These are phyloP conservation scores for Scorias spongiosa DNA, from an alignment of 2,329 filamentous ascomycete species.

Conservation along the genomic window DNA sequence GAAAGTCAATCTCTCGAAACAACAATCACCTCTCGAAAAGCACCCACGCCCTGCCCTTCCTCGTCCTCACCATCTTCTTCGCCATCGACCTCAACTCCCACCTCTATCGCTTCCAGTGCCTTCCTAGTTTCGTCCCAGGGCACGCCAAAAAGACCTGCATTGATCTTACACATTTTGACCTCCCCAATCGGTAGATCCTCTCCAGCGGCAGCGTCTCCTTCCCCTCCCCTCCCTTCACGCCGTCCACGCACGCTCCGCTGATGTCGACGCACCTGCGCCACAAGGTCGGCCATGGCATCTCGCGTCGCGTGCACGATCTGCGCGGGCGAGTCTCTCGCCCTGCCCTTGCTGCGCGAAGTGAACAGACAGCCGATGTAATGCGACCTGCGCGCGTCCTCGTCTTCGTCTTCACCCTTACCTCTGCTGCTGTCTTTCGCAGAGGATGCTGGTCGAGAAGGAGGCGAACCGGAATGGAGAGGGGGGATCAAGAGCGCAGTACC, in stretches of 20 bases:
- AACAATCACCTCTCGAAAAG: neutral
- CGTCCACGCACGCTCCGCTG: constrained; percentile 8
- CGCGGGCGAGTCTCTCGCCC: constrained; percentile 24
- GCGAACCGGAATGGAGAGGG: too few relatives aligned
- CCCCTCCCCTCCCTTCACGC: constrained; percentile 1
- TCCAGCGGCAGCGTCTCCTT: constrained; percentile 3
- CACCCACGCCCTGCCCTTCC: neutral
- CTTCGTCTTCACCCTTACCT: constrained; percentile 3
- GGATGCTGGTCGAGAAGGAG: constrained; percentile 3
- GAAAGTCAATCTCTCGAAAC: neutral
- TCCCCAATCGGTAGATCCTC: constrained; percentile 15
- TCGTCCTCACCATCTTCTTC: neutral
- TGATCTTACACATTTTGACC: constrained; percentile 40
- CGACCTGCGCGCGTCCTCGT: neutral
- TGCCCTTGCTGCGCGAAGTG: constrained; percentile 37
- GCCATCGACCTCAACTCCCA: constrained; percentile 9
- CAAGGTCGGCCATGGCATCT: constrained; percentile 33
- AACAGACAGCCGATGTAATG: constrained; percentile 47
- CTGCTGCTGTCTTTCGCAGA: constrained; percentile 9
- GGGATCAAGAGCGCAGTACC: constrained; percentile 40
- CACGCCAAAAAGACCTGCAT: constrained; percentile 42
- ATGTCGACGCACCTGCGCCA: constrained; percentile 22
- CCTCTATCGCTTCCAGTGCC: constrained; percentile 26
- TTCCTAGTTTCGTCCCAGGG: constrained; percentile 35
- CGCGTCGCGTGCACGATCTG: constrained; percentile 36